Evolutionary conservation across 2,329 filamentous ascomycete genomes (phyloP), one percentile per base, ranked within the genome.

Genomic region (Ceratocystis huliohia): DNA sequence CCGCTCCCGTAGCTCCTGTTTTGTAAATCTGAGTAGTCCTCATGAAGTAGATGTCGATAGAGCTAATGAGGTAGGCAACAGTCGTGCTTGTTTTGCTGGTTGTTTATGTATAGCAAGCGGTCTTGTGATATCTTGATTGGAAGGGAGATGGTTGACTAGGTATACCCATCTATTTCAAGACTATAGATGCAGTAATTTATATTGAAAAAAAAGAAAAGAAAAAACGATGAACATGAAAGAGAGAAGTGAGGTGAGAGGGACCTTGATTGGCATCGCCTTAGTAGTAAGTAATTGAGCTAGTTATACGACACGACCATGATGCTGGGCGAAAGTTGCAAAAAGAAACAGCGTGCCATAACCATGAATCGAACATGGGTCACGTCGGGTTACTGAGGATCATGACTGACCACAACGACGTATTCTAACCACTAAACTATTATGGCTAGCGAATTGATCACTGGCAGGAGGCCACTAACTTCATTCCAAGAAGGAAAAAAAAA

Each of bases 391-490:
- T 20, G 59, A 59, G 22, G 59, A 56, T 33, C 7, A 28, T 56
- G 28, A 28, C 65, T 56, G 28, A 28, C 65, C 65, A 66, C 65
- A 66, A 66, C 65, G 65, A 56, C 57, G 48, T 63, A 66, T 66
- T 66, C 65, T 66, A 66, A 66, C 65, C 59, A 66, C 61, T 66
- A 66, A 66, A 66, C 65, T 66, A 66, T 66, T 66, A 66, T 66
- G 65, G 65, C 59, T 25, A 28, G 22, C 17, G 20, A 10, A n/a
- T 37, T 65, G 22, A n/a, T 1, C 30, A 1, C 30, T 33, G 30
- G 6, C 0, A 2, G 6, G 2, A 4, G 0, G n/a, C 2, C 20
- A 25, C 46, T 3, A 22, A 50, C 46, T 50, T 22, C n/a, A 6
- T 10, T 20, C 2, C n/a, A 50, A 50, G 7, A 50, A 50, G 46